Conservation (phyloP, 2,329 filamentous ascomycete species). For the Phoma sp. region DNA sequence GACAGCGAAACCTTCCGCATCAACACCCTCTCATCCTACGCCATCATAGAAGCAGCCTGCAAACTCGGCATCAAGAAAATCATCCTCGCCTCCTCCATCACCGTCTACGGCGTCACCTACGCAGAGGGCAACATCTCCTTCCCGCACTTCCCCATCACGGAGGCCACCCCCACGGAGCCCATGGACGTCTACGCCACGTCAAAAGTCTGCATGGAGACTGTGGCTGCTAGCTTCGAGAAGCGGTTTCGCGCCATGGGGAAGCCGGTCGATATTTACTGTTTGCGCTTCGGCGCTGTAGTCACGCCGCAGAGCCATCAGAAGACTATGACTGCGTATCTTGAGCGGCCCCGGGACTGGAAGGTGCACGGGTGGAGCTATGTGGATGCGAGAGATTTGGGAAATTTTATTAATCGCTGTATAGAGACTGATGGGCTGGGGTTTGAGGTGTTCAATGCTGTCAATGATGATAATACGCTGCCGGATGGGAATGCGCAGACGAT, state of each 20-base stretch:
- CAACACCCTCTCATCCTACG: constrained; percentile 54
- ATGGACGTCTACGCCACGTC: constrained; percentile 67
- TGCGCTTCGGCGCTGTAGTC: constrained; percentile 67
- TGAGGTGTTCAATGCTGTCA: constrained; percentile 69
- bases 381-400: constrained; percentile 66
- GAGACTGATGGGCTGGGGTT: constrained; percentile 64
- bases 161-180: constrained; percentile 64
- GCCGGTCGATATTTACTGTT: constrained; percentile 62
- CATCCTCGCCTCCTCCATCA: constrained; percentile 65
- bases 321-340: constrained; percentile 59
- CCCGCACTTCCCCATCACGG: constrained; percentile 64
- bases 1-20: constrained; percentile 65
- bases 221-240: constrained; percentile 62
- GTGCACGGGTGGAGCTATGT: constrained; percentile 68
- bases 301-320: constrained; percentile 63
- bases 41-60: constrained; percentile 67
- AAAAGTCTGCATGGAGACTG: constrained; percentile 65
- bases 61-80: constrained; percentile 68
- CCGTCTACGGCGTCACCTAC: constrained; percentile 65
- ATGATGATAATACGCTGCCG: constrained; percentile 62
- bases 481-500: constrained; percentile 48
- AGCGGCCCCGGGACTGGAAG: constrained; percentile 58
- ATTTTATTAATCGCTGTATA: constrained; percentile 64
- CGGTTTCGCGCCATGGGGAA: constrained; percentile 50
- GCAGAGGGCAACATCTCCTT: constrained; percentile 64